Evolutionary conservation across 495 filamentous ascomycete species (phyloP), one percentile per base, ranked within the genome.

Genomic region (Hypoxylon fragiforme): DNA sequence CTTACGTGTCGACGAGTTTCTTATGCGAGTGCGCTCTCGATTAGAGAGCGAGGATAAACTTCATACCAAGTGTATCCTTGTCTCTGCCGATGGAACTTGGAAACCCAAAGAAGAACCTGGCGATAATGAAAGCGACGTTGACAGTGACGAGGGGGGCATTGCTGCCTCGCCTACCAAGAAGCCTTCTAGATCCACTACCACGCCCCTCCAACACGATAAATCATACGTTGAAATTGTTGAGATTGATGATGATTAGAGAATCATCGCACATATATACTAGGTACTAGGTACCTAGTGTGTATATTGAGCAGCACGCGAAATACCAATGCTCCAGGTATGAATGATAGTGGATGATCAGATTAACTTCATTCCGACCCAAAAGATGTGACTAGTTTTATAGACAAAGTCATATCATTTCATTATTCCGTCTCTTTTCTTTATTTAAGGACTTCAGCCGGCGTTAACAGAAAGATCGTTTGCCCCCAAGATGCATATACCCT

Each of bases 1-100:
- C 32, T 73, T 96, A 8, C 57, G 82, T 14, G 70, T 90, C 8
- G 91, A 96, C 65, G 77, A 74, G 3, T 95, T 90, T 62, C 73
- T 96, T 32, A 65, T 73, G 16, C 71, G 78, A 3, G 79, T 95
- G 1, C 79, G 76, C 30, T 49, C 60, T 3, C 61, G 75, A 35
- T 69, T 90, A 2, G 69, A 73, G 37, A 50, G 60, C 4, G 68
- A 70, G 28, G 63, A 67, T 13, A 58, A 68, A 13, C 54, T 81
- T 15, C 64, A 70, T n/a, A 73, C 78, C 3, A 84, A 83, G 54
- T 76, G 80, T 0, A 81, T 91, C 41, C 67, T 74, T 8, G 74
- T 89, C 21, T 68, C 70, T 28, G 64, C 73, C 0, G 78, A 86
- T 59, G 86, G 86, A 1, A 74, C 67, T 12, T 90, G 87, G 86